Conservation (phyloP, 2,329 filamentous ascomycete species). For the Venturia aucupariae region DNA sequence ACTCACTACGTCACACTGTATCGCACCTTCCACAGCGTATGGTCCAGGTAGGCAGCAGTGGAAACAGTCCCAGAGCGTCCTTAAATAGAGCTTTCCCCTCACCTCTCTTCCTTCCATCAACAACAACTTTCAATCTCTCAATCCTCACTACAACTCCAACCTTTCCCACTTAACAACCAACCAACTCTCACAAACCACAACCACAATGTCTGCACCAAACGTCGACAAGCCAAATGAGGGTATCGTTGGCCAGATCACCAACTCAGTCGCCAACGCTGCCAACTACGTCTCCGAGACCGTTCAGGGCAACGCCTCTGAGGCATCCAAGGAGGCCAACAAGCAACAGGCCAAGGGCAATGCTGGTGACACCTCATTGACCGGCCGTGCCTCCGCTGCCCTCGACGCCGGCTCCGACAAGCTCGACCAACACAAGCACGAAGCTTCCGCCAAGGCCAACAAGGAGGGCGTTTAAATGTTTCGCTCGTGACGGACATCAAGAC, state of each 20-base stretch:
- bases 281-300: constrained; percentile 61
- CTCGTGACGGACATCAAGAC: background rate
- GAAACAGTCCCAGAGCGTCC: background rate
- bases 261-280: constrained; percentile 45
- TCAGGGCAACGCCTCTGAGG: constrained; percentile 46
- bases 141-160: constrained; percentile 8
- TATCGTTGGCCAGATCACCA: constrained; percentile 33
- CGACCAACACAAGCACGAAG: constrained; percentile 43
- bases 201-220: constrained; percentile 37
- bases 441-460: constrained; percentile 42
- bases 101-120: background rate
- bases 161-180: constrained; percentile 17
- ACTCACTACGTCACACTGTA: background rate
- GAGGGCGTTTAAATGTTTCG: constrained; percentile 18
- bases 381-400: constrained; percentile 45
- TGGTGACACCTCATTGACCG: constrained; percentile 41
- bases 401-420: constrained; percentile 45
- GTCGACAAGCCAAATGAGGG: constrained; percentile 35
- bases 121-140: constrained; percentile 10
- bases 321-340: constrained; percentile 64
- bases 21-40: background rate
- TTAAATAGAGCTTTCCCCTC: background rate
- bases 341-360: constrained; percentile 50
- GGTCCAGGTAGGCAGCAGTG: background rate
- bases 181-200: constrained; percentile 2